Percentiles rank a stretch among this genome's conserved stretches.
Conservation (phyloP, 2,329 filamentous ascomycete genomes). For the Penicillium sp. region DNA sequence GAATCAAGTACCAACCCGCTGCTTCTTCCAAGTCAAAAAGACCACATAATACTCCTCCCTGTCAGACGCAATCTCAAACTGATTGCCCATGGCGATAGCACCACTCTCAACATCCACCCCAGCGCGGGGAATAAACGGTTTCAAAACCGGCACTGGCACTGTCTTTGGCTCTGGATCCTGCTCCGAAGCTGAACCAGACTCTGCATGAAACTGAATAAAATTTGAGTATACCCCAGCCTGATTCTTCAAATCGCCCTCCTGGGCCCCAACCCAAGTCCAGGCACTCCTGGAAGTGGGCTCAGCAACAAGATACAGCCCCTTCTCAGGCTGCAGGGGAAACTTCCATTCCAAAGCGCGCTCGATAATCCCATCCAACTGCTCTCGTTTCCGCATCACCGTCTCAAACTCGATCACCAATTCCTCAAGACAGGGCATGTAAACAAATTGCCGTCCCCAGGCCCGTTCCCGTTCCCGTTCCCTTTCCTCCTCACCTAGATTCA, state of each 20-base stretch:
- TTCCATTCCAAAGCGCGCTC: background rate
- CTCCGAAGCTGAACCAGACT: background rate
- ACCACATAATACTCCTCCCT: conserved; percentile 1
- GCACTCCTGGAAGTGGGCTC: background rate
- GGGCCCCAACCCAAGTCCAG: background rate
- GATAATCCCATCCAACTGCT: background rate
- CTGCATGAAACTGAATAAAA: background rate
- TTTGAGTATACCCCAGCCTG: background rate
- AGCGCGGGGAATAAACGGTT: background rate
- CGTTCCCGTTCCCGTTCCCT: background rate
- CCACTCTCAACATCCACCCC: background rate
- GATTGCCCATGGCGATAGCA: background rate
- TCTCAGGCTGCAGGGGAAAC: background rate
- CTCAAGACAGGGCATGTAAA: background rate
- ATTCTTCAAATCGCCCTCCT: background rate
- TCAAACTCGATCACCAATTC: background rate
- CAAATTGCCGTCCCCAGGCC: background rate
- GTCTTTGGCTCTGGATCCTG: background rate
- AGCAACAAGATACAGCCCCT: background rate
- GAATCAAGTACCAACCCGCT: background rate
- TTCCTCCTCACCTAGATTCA: background rate
- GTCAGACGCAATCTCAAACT: background rate
- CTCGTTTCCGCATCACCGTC: background rate
- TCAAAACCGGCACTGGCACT: background rate
- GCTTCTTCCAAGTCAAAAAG: background rate